Conservation (phyloP, 2,329 filamentous ascomycete species). For the Hypoxylon sp. region DNA sequence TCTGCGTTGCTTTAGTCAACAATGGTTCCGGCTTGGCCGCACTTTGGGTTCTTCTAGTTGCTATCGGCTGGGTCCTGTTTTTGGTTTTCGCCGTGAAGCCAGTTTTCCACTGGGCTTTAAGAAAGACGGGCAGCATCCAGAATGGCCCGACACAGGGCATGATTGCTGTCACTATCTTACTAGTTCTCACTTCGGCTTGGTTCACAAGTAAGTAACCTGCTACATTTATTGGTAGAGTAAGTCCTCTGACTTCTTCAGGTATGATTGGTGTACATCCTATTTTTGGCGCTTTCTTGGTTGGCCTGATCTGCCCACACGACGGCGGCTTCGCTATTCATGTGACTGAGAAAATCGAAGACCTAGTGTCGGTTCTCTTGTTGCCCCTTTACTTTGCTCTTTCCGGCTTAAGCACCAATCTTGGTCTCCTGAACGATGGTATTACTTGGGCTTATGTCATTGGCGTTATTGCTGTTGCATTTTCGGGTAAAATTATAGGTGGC, state of each 20-base stretch:
- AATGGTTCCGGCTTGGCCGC: constrained; percentile 85
- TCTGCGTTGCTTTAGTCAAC: constrained; percentile 94
- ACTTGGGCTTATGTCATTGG: constrained; percentile 93
- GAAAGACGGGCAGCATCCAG: constrained; percentile 81
- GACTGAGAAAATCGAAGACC: constrained; percentile 94
- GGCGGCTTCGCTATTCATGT: constrained; percentile 91
- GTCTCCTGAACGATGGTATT: constrained; percentile 83
- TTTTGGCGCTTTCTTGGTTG: constrained; percentile 92
- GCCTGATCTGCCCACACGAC: constrained; percentile 90
- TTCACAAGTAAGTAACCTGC: constrained; percentile 62
- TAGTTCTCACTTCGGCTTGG: constrained; percentile 79
- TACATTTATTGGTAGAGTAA: neutral
- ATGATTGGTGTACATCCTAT: constrained; percentile 95
- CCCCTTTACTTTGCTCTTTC: constrained; percentile 96
- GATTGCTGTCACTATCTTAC: constrained; percentile 84
- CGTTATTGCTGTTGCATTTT: constrained; percentile 84
- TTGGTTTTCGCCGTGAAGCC: constrained; percentile 81
- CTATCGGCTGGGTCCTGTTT: constrained; percentile 81
- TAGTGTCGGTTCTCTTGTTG: constrained; percentile 85
- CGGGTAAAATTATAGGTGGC: constrained; percentile 87
- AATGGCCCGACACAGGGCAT: constrained; percentile 91
- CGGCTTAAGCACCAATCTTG: constrained; percentile 88
- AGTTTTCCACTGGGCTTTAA: constrained; percentile 79
- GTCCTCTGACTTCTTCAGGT: constrained; percentile 65
- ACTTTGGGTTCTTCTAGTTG: constrained; percentile 85